Percentiles rank a stretch among this genome's conserved stretches.
Evolutionary conservation across 371 early-diverging fungal genomes (phyloP).

Genomic region (Haplosporangium sp.): DNA sequence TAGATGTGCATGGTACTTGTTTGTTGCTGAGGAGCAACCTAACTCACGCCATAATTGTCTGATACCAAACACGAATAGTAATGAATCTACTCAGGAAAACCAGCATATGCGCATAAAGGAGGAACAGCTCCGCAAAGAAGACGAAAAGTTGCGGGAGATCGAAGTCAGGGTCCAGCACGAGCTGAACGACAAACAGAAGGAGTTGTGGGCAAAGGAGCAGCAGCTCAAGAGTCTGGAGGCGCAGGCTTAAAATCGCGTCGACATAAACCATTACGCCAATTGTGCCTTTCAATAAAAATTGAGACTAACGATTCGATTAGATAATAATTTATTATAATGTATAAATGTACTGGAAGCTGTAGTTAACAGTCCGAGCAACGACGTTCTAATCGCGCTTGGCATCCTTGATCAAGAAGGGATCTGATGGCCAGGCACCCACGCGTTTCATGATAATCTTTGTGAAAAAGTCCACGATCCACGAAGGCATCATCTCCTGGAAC

Average conservation of each 20-base stretch:
- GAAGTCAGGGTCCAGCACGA: conserved; percentile 36
- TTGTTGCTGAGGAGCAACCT: no score
- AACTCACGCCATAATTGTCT: no score
- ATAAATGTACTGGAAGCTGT: neutral
- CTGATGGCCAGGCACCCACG: conserved; percentile 55
- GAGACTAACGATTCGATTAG: no score
- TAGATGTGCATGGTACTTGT: no score
- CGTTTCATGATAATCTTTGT: conserved; percentile 49
- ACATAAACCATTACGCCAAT: no score
- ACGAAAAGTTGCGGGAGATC: conserved; percentile 60
- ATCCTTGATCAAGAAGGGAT: conserved; percentile 48
- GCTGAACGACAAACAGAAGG: conserved; percentile 38
- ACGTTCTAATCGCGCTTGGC: conserved; percentile 9
- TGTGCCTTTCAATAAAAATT: no score
- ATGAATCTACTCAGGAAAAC: conserved; percentile 57
- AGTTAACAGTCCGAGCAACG: no score
- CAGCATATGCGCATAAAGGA: conserved; percentile 62
- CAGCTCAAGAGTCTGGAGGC: conserved; percentile 31
- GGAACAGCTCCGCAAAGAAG: conserved; percentile 72
- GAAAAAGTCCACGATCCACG: conserved; percentile 56
- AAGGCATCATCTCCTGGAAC: conserved; percentile 37
- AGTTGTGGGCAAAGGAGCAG: conserved; percentile 44
- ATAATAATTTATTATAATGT: neutral
- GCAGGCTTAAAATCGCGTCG: conserved; percentile 7
- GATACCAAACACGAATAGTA: conserved; percentile 11